Base-by-base conservation (phyloP, 371 early-diverging fungal genomes). In the Nosema granulosis region DNA sequence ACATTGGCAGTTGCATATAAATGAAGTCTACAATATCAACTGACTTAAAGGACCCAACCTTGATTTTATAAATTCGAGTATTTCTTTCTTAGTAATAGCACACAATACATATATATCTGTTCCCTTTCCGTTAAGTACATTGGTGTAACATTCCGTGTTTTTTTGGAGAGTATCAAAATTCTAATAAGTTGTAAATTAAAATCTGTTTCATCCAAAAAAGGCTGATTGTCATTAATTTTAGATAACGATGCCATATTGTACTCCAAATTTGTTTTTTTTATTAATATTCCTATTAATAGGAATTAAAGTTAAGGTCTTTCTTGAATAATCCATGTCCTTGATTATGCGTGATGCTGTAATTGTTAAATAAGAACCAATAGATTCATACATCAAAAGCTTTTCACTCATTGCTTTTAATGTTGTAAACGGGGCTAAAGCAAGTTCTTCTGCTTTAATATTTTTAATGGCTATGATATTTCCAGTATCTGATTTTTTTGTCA, bases 131-230 rank as follows among this genome's bases (percentile, higher is more conserved):
- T 29, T 37, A 6, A 43, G 37, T 37, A 65, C 38, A 20, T 29
- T 35, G 18, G 13, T 65, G 43, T 38, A 65, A 4, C 29, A 20
- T 26, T 65, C 43, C 20, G 38, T 3, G 22, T 65, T 65, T 37
- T 38, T 37, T 6, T 12, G 18, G 66, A 65, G 43, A 37, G 43
- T 6, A 18, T 43, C 29, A 2, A 35, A 49, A 2, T 37, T 31
- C 26, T 37, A 35, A 6, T 35, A 1, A 12, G 6, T 22, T 65
- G 66, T 31, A 65, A 37, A 65, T 65, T 65, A 65, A 65, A 35
- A 2, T 3, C 66, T 31, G 32, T 65, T 49, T 32, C 66, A 11
- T 65, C 66, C 6, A 65, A 37, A 65, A 65, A 65, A 37, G 43
- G 24, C 6, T 9, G 43, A 6, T 16, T 43, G 43, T 43, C 43